Base-by-base conservation (phyloP, 2,329 filamentous ascomycete species). In the Blastomyces emzantsi region DNA sequence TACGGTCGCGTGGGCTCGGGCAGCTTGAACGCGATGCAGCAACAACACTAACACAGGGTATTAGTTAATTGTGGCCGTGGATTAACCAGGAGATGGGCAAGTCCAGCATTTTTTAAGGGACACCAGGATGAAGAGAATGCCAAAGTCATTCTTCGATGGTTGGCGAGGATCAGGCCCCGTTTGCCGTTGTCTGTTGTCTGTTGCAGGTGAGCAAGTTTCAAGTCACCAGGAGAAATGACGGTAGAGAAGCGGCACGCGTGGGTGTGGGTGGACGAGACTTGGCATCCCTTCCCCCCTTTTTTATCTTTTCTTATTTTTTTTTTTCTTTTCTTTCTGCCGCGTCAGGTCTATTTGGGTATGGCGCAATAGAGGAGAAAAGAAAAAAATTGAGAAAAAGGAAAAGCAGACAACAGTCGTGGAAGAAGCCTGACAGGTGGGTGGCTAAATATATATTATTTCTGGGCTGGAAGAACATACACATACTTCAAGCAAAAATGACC, bases 191-290 rank as follows among this genome's bases (percentile, higher is more conserved):
- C 15, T 1, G n/a, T 3, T 51, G 47, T 15, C 11, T 51, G 47
- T 25, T 11, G 47, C 39, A 60, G 57, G 39, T 60, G 57, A 52
- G 59, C 30, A 61, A 41, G 58, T 51, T 45, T 39, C 43, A 60
- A 33, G 59, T 54, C n/a, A 51, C 17, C 59, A 61, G 59, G 47
- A 61, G 30, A 61, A 61, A 61, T 41, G 45, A 54, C 59, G 47
- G 45, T 11, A 51, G 28, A 61, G 15, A 36, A 36, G 33, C 5
- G 33, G 33, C 33, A 9, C 33, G 4, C 3, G 30, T 33, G 30
- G 30, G 28, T 30, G 28, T 49, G 41, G 36, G 45, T 13, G n/a
- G 28, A 2, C 13, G 9, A 15, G 59, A 19, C 59, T 61, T 61
- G 59, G 59, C 45, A 19, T 19, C 3, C 30, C 30, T 6, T 4